Evolutionary conservation across 2,329 filamentous ascomycete genomes (phyloP).

Genomic region (Penicillium psychrosexuale): DNA sequence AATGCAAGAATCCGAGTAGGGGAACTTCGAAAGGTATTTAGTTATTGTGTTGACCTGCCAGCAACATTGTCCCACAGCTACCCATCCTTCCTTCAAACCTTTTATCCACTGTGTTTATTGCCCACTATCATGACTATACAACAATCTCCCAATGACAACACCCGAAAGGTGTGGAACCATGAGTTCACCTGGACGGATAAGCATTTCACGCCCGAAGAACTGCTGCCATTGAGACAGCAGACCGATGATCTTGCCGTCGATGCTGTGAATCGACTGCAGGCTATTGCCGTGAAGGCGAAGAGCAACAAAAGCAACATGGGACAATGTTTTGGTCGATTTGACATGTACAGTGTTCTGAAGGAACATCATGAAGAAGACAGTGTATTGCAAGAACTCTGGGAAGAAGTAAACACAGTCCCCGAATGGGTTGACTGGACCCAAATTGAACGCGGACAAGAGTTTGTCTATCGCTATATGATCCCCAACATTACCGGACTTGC

Average conservation of each 20-base stretch:
- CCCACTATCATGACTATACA: neutral
- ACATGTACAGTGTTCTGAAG: constrained; percentile 58
- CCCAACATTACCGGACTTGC: neutral
- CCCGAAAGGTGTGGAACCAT: neutral
- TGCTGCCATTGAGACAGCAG: neutral
- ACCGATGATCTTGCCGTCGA: neutral
- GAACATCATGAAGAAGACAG: constrained; percentile 58
- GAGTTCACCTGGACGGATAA: neutral
- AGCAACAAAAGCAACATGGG: neutral
- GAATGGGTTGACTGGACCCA: constrained; percentile 76
- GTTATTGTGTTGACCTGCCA: no score
- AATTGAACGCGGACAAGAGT: constrained; percentile 67
- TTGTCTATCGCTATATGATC: neutral
- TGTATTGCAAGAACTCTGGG: constrained; percentile 60
- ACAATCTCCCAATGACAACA: neutral
- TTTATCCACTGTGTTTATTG: neutral
- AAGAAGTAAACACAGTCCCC: constrained; percentile 63
- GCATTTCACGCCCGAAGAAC: neutral
- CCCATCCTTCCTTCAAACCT: neutral
- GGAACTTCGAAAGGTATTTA: no score
- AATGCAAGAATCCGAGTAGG: no score
- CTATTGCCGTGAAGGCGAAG: neutral
- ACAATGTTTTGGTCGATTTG: neutral
- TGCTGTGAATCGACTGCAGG: neutral
- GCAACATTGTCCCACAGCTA: no score